Conservation (phyloP, 148 eudicot species). For the Persicaria tinctoria region DNA sequence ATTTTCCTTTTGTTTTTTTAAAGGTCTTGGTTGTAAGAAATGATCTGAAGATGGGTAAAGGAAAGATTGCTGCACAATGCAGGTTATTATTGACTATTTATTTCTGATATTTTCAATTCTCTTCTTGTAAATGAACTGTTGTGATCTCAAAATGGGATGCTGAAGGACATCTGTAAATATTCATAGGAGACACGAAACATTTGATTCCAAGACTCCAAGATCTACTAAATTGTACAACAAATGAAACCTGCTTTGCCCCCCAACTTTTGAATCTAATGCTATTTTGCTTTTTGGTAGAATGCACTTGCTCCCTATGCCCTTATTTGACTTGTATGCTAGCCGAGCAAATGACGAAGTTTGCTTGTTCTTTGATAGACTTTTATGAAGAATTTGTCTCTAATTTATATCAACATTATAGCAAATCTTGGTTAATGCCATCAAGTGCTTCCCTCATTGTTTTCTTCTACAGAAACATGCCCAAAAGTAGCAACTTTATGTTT, state of each 20-base stretch:
- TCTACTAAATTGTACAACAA: neutral
- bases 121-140: slow-evolving; percentile 1
- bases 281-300: neutral
- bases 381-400: neutral
- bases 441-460: too few relatives aligned
- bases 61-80: slow-evolving; percentile 99
- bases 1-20: slow-evolving; percentile 13
- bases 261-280: neutral
- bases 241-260: neutral
- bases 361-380: neutral
- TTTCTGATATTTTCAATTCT: neutral
- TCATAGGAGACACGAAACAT: neutral
- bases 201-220: neutral
- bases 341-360: neutral
- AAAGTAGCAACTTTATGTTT: neutral
- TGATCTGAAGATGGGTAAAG: slow-evolving; percentile 99
- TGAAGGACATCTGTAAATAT: neutral
- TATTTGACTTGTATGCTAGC: neutral
- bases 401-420: neutral
- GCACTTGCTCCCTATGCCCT: neutral
- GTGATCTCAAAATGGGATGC: neutral
- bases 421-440: neutral
- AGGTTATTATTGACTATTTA: slow-evolving; percentile 35
- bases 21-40: slow-evolving; percentile 99
- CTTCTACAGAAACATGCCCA: neutral